A percentile compares a stretch with the other conserved stretches of the same genome.
Conservation (phyloP, 116 monocot genomes). For the Thalassia testudinum region DNA sequence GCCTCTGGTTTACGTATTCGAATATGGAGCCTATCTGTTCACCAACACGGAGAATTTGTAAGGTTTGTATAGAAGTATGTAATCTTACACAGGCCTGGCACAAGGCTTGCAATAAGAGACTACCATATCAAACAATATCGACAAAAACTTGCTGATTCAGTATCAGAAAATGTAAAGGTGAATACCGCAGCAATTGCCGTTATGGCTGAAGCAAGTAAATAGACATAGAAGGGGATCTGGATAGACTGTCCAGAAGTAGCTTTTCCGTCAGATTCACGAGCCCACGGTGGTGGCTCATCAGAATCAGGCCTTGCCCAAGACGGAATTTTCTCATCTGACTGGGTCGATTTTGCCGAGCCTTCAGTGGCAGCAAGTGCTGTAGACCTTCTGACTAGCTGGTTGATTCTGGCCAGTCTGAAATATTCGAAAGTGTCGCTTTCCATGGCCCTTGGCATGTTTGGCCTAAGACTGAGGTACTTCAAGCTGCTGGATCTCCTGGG, state of each 20-base stretch:
- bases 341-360: slow-evolving; percentile 45
- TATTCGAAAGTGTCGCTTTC: too few relatives aligned
- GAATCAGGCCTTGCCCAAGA: slow-evolving; percentile 87
- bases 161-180: slow-evolving; percentile 2
- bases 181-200: slow-evolving; percentile 83
- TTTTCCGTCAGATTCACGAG: slow-evolving; percentile 31
- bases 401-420: too few relatives aligned
- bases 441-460: too few relatives aligned
- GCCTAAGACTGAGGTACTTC: too few relatives aligned
- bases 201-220: slow-evolving; percentile 72
- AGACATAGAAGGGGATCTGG: slow-evolving; percentile 61
- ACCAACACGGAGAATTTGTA: too few relatives aligned
- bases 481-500: too few relatives aligned
- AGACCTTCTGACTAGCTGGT: too few relatives aligned
- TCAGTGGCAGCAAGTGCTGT: slow-evolving; percentile 32
- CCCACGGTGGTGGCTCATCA: slow-evolving; percentile 90
- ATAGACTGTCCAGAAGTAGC: slow-evolving; percentile 21
- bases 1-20: slow-evolving; percentile 76
- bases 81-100: too few relatives aligned
- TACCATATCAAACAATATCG: too few relatives aligned
- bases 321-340: slow-evolving; percentile 63
- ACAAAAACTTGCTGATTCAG: too few relatives aligned
- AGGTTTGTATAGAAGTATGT: too few relatives aligned
- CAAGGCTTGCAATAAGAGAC: too few relatives aligned
- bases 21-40: slow-evolving; percentile 83